Evolutionary conservation across 148 eudicot species (phyloP).

Genomic region (Nyssa sinensis): DNA sequence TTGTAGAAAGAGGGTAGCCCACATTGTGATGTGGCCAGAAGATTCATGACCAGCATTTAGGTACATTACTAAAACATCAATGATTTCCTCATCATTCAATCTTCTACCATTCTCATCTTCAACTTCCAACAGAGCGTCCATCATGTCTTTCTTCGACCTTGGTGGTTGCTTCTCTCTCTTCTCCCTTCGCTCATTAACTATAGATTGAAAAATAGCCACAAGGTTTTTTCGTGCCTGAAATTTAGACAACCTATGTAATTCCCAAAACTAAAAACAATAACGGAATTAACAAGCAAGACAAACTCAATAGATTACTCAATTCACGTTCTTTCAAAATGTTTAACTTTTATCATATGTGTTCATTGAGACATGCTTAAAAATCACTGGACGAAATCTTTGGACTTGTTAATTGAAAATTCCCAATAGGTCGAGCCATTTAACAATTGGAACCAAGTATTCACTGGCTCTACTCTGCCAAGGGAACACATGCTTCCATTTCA

Average conservation of each 20-base stretch:
- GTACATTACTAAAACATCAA: conserved; percentile 79
- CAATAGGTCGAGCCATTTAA: no score
- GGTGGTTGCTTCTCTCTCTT: conserved; percentile 25
- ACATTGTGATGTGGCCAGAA: conserved; percentile 83
- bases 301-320: no score
- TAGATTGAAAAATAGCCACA: conserved; percentile 54
- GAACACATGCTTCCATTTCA: no score
- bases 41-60: conserved; percentile 98
- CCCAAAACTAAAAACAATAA: background rate
- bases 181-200: conserved; percentile 55
- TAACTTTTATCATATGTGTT: no score
- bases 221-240: conserved; percentile 73
- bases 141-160: conserved; percentile 62
- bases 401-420: no score
- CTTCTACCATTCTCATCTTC: conserved; percentile 75
- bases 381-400: no score
- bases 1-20: conserved; percentile 82
- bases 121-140: conserved; percentile 69
- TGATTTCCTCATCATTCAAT: conserved; percentile 78
- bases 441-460: no score
- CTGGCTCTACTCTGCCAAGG: no score
- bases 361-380: no score
- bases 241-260: background rate
- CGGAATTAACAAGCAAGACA: no score
- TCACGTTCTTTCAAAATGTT: no score